A percentile compares a stretch with the other conserved stretches of the same genome.
Evolutionary conservation across 768 basidiomycete species (phyloP).

Genomic region (Termitomyces sp.): DNA sequence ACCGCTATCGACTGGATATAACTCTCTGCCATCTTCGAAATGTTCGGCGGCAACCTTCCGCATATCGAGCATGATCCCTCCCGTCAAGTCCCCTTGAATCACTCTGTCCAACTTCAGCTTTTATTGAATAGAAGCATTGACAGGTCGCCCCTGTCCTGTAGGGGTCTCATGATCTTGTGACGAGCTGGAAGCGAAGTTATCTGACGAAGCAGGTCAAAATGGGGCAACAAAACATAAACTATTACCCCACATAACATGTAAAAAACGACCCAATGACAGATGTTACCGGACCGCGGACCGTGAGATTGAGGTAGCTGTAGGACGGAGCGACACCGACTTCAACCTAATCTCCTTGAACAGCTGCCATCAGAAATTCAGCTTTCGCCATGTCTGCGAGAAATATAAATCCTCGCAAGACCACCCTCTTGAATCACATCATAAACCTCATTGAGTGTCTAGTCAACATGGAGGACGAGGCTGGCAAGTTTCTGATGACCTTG

Average conservation of each 20-base stretch:
- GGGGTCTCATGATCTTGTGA: slow-evolving; percentile 13
- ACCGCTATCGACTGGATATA: slow-evolving; percentile 28
- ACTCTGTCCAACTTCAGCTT: slow-evolving; percentile 4
- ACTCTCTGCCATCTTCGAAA: slow-evolving; percentile 23
- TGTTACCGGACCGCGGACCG: slow-evolving; percentile 12
- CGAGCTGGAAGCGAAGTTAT: neutral
- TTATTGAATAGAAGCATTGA: slow-evolving; percentile 6
- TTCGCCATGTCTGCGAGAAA: slow-evolving; percentile 25
- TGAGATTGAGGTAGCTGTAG: no score
- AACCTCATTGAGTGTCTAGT: slow-evolving; percentile 37
- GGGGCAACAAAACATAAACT: neutral
- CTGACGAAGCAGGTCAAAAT: neutral
- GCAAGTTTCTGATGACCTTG: slow-evolving; percentile 43
- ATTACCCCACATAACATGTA: neutral
- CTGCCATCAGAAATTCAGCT: neutral
- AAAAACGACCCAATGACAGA: neutral
- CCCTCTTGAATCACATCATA: slow-evolving; percentile 23
- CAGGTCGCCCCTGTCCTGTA: neutral
- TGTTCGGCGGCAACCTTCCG: slow-evolving; percentile 2
- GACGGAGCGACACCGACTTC: neutral
- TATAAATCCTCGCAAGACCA: slow-evolving; percentile 23
- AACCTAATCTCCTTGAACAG: neutral
- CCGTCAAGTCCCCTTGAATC: neutral
- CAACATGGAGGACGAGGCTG: slow-evolving; percentile 47
- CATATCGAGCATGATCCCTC: slow-evolving; percentile 2